Base-by-base conservation (phyloP, 2,329 filamentous ascomycete species). In the Ramichloridium luteum region DNA sequence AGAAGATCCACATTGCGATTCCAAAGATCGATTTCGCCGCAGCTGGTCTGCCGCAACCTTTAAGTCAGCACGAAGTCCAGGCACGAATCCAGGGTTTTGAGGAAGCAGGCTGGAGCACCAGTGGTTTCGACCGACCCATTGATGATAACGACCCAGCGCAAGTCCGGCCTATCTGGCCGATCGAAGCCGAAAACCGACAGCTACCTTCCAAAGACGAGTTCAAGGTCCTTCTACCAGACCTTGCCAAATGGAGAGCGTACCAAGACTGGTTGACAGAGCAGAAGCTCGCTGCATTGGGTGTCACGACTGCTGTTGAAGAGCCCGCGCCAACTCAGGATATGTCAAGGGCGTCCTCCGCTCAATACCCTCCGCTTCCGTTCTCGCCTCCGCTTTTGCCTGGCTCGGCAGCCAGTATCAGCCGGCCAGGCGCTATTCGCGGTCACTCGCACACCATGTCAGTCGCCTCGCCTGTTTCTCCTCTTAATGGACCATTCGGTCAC, bases 221-320 rank as follows among this genome's bases (percentile, higher is more conserved):
- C 5, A 59, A 59, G 30, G 77, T 90, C 20, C 67, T 68, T 14
- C 65, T 90, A 37, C 80, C 82, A 2, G 78, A 83, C 48, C 59
- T 79, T 40, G 74, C 77, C 25, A 68, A 72, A 47, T 82, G 78
- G 77, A 79, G 83, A 49, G 66, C 74, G 15, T 93, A 96, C 55
- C 80, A 86, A 36, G 72, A 80, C 33, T 77, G 80, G 44, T 64
- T 96, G 20, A 76, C 82, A 45, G 90, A 98, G 60, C 84, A 88
- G 38, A 98, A 94, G 60, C 67, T 98, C 31, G 77, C 85, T 39
- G 86, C 88, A 30, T 68, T 98, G 34, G 90, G 90, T 42, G 90
- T 96, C 9, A 85, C 75, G 12, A 68, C 82, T 38, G 81, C 76
- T 20, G 75, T 79, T 29, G 82, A 90, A 31, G 72, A 75, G 8